Base-by-base conservation (phyloP, 108 stramenopile genomes). In the Cyclotella kingstonii region DNA sequence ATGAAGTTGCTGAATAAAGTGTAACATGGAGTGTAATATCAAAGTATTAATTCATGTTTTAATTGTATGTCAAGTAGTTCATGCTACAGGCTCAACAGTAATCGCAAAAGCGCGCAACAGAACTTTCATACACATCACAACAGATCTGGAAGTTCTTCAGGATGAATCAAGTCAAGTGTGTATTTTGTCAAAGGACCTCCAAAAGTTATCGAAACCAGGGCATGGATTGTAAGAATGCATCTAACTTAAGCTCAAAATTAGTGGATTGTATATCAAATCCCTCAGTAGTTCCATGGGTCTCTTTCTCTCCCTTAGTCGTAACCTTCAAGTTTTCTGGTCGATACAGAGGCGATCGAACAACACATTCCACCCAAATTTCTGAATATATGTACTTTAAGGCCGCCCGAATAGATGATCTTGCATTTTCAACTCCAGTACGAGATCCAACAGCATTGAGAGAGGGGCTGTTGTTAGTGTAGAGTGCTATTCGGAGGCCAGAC, bases 311-410 rank as follows among this genome's bases (percentile, higher is more conserved):
- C n/a, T 44, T 64, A 19, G 71, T 56, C 25, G n/a, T n/a, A n/a
- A 69, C 77, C 44, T 72, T 52, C 50, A 78, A 68, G 60, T 76
- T 67, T 38, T 83, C 72, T 4, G 81, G 78, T 35, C 68, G 62
- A 73, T 94, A 94, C 67, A 94, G 53, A 19, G 93, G 93, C 19
- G 86, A 87, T 55, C 89, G 75, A 36, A 89, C 78, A 2, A 94
- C 93, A 30, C 70, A 86, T 42, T 84, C 80, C 11, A 94, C 85
- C 89, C 89, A 94, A 23, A 94, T 66, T 17, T 90, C 82, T 21
- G 90, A 85, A 77, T 94, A 94, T 43, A 91, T 87, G 66, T 94
- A 74, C 47, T 79, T 66, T 67, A 94, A 61, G 2, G 87, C 83
- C 12, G 47, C 51, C 41, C 86, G 86, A 63, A 89, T 72, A 10